phyloP scores from a whole-genome alignment of 495 filamentous ascomycete species.

The Trichodelitschia bisporula region DNA sequence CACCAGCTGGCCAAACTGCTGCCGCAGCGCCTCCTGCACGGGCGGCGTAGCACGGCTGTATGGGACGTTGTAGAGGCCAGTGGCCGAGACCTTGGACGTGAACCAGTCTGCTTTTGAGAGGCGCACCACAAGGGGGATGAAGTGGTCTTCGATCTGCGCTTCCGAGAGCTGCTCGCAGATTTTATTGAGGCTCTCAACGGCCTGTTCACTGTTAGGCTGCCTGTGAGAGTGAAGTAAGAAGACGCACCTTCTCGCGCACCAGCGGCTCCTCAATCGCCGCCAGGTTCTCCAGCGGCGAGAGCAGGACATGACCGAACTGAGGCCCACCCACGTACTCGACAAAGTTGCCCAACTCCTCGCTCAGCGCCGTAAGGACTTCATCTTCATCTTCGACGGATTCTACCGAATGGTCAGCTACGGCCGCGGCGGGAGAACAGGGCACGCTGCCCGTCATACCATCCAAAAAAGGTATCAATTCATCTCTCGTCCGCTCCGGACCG shows the following conservation, averaged over 20 bases:
- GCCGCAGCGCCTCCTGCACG: constrained; percentile 70
- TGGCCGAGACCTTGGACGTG: constrained; percentile 94
- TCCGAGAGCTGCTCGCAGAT: constrained; percentile 80
- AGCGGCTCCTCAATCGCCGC: constrained; percentile 95
- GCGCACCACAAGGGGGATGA: constrained; percentile 80
- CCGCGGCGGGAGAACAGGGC: constrained; percentile 5
- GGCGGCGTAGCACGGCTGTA: constrained; percentile 66
- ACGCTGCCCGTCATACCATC: constrained; percentile 50
- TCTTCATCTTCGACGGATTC: constrained; percentile 98
- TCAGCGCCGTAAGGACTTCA: constrained; percentile 87
- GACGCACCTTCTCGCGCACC: constrained; percentile 72
- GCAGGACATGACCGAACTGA: constrained; percentile 78
- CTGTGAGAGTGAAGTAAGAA: background rate
- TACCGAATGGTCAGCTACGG: constrained; percentile 16
- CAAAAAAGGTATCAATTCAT: constrained; percentile 94
- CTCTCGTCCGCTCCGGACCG: constrained; percentile 82
- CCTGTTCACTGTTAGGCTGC: constrained; percentile 24
- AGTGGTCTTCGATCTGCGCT: constrained; percentile 84
- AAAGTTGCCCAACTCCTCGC: constrained; percentile 86
- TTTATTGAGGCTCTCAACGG: constrained; percentile 96
- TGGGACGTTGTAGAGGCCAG: constrained; percentile 76
- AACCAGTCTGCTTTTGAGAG: constrained; percentile 99
- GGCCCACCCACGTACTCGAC: constrained; percentile 95
- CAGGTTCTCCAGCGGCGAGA: constrained; percentile 91
- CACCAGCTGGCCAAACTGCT: constrained; percentile 75